Conservation (phyloP, 768 basidiomycete species). For the Russula abietina region DNA sequence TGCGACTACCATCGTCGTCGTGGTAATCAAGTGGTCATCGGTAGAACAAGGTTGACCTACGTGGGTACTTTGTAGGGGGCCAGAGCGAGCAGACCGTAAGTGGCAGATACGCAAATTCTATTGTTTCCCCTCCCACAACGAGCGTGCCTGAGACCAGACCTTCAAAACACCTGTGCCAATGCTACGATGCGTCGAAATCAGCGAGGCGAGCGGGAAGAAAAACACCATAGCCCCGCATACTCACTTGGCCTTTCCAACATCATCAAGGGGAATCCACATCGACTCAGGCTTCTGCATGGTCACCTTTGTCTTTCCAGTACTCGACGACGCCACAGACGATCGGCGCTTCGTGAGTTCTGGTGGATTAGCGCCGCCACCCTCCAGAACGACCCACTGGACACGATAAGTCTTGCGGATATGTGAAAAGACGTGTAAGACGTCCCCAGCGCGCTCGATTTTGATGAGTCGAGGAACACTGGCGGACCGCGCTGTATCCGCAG, state of each 20-base stretch:
- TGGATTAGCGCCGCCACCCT: conserved; percentile 50
- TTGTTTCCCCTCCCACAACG: conserved; percentile 37
- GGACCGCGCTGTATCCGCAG: conserved; percentile 3
- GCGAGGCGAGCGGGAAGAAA: neutral
- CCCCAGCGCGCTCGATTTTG: conserved; percentile 48
- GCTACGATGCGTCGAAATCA: conserved; percentile 34
- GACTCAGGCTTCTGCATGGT: neutral
- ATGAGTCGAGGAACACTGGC: conserved; percentile 33
- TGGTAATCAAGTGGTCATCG: neutral
- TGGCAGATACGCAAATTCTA: neutral
- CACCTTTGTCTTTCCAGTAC: neutral
- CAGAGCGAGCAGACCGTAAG: neutral
- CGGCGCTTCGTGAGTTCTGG: conserved; percentile 27
- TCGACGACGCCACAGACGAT: neutral
- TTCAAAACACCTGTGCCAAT: conserved; percentile 71
- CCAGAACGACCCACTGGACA: conserved; percentile 62
- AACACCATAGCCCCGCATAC: neutral
- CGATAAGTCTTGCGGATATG: conserved; percentile 87
- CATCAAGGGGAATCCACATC: conserved; percentile 10
- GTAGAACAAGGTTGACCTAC: neutral
- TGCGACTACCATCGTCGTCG: neutral
- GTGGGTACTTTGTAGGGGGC: neutral
- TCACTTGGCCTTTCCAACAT: conserved; percentile 17
- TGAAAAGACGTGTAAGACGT: conserved; percentile 79
- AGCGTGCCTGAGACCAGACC: conserved; percentile 57